Base-by-base conservation (phyloP, 768 basidiomycete species). In the Lentinula edodes region DNA sequence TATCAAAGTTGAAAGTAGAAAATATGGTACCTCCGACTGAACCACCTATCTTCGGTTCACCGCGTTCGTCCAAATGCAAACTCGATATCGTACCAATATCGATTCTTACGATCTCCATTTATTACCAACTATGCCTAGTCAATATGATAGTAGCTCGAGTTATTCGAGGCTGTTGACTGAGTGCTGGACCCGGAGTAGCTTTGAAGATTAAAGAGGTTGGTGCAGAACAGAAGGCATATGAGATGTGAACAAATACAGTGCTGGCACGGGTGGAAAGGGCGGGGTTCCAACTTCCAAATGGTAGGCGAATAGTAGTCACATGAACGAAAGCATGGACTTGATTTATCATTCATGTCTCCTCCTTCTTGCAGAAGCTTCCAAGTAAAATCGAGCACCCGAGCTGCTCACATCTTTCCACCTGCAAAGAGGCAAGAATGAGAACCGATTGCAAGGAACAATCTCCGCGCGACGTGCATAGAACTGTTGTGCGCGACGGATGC, bases 1-100 rank as follows among this genome's bases (percentile, higher is more conserved):
- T 43, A 28, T 34, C 28, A 28, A 58, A 35, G 16, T 16, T 43
- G 13, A 16, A 48, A 10, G 45, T 56, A 52, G 61, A 5, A 23
- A 28, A 66, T 79, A 42, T 4, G 8, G n/a, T 70, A 83, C 83
- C 83, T 53, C 78, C 77, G 63, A 75, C 69, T 16, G 83, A 83
- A 52, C 83, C 82, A 48, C 72, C 74, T 58, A 84, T 81, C 71
- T 78, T 75, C 0, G 83, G 83, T 2, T 56, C 55, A 41, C 55
- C 39, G 32, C 51, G 46, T 23, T 23, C 46, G n/a, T 48, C 46
- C 8, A 48, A 0, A 23, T 48, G 46, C 12, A 48, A 7, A 8
- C 8, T 46, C 6, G 45, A 46, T 46, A 46, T n/a, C 45, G 46
- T 20, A 48, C 23, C 20, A 28, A 48, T 2, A 8, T n/a, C 23